Base-by-base conservation (phyloP, 345 rosid genomes). In the Camelina sativa region DNA sequence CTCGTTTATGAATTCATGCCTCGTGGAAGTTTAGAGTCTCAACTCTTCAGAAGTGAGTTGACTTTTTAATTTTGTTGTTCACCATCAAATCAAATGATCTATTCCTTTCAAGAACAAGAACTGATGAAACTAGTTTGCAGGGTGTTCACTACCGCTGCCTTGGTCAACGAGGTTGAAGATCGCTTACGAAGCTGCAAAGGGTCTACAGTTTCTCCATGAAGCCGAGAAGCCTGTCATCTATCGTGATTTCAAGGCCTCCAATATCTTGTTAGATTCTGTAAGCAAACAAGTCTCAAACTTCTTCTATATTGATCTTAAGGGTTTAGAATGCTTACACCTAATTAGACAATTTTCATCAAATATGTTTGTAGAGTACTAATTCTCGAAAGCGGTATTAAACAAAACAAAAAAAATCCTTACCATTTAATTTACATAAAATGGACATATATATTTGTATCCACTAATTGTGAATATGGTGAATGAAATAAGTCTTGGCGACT, bases 1-100 rank as follows among this genome's bases (percentile, higher is more conserved):
- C 75, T 92, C 16, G 96, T 82, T 0, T 92, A 92, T 41, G 98
- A 92, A 69, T 92, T 90, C 71, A 92, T 92, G 98, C 89, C 98
- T 4, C 83, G 98, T 7, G 98, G 98, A 30, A 92, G 95, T 83
- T 81, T 93, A 67, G 98, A 93, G 81, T 86, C 90, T 66, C 98
- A 93, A 54, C 84, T 93, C 3, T 93, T 93, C 30, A 85, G 93
- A 85, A 83, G 98, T 93, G 80, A 68, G 89, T 69, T 62, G 46
- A 57, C 10, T 28, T 25, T 46, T 2, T 37, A 0, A 32, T 34
- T 1, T 1, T 61, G 13, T 13, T 20, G 2, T 7, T 7, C 11
- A 22, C 5, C 16, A 62, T 69, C 2, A 37, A 35, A 28, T 28
- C 22, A 37, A 16, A 38, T 47, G 34, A 46, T 71, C 16, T 4